Percentiles rank a stretch among this genome's conserved stretches.
Conservation (phyloP, 768 basidiomycete genomes). For the Lactarius quietus region DNA sequence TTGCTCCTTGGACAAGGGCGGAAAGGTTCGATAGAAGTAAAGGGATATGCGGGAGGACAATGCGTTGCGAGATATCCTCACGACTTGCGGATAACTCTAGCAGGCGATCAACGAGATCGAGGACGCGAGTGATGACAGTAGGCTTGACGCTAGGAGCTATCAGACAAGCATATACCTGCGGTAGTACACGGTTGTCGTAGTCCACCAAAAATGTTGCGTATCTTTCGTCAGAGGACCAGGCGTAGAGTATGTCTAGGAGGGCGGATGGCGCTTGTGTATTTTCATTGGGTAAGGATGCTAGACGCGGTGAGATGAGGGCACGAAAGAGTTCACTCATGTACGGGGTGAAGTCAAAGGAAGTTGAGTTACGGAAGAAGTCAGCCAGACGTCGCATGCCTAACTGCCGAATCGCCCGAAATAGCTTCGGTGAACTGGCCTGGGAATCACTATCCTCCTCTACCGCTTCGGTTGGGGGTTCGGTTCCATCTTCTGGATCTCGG, state of each 20-base stretch:
- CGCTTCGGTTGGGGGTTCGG: slow-evolving; percentile 15
- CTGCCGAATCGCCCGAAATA: slow-evolving; percentile 65
- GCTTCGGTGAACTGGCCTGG: slow-evolving; percentile 18
- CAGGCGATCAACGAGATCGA: slow-evolving; percentile 80
- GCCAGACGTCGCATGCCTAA: slow-evolving; percentile 81
- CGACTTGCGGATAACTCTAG: slow-evolving; percentile 53
- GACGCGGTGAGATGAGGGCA: slow-evolving; percentile 77
- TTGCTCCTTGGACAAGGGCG: slow-evolving; percentile 60
- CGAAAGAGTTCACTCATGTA: slow-evolving; percentile 67
- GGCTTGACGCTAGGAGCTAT: slow-evolving; percentile 84
- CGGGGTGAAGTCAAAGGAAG: slow-evolving; percentile 68
- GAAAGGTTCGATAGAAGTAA: slow-evolving; percentile 70
- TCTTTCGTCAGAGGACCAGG: slow-evolving; percentile 62
- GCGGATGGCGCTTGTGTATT: slow-evolving; percentile 92
- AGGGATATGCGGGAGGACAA: slow-evolving; percentile 69
- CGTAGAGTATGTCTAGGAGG: slow-evolving; percentile 77
- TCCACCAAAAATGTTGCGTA: slow-evolving; percentile 63
- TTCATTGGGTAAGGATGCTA: slow-evolving; percentile 69
- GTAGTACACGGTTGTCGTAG: slow-evolving; percentile 64
- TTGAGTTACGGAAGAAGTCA: slow-evolving; percentile 79
- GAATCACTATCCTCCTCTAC: slow-evolving; percentile 39
- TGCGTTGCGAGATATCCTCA: slow-evolving; percentile 43
- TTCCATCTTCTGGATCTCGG: slow-evolving; percentile 36
- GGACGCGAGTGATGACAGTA: slow-evolving; percentile 69
- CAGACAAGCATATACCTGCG: slow-evolving; percentile 79